Evolutionary conservation across 2,329 filamentous ascomycete species (phyloP), one percentile per base, ranked within the genome.

Genomic region (Cytospora mali): DNA sequence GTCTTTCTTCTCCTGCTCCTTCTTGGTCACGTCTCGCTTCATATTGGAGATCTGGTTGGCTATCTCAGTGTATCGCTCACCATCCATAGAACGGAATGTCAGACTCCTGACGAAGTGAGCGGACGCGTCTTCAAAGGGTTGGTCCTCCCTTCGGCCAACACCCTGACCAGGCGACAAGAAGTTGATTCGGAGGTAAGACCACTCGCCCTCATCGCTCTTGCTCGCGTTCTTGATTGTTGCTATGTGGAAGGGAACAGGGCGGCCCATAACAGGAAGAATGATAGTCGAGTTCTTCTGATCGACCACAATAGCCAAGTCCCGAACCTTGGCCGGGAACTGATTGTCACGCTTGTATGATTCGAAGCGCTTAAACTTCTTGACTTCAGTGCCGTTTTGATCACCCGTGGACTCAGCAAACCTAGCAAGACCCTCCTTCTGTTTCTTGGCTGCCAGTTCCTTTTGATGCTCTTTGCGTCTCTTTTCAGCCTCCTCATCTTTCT

Each of bases 271-370:
- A 3, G 96, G 95, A 50, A 99, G 85, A 58, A 99, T 89, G 62
- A 99, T 87, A 0, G 94, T 97, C 62, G 86, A 86, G 71, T 92
- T 95, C 80, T 97, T 98, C 69, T 86, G 84, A 73, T 99, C 95
- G 16, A 98, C 92, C 25, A 97, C 85, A 66, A 99, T 92, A 66
- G 91, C 88, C 62, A 98, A 81, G 70, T 97, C 94, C 74, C 90
- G 90, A 68, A 96, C 88, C 71, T 88, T 89, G 16, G 84, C 73
- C 1, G 95, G 95, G 59, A 99, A 87, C 75, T 98, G 94, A 70
- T 96, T 97, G 75, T 98, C 95, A 65, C 94, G 88, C 81, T 98
- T 99, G 80, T 99, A 99, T 0, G 95, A 99, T 76, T 99, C 95
- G 73, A 98, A 99, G 61, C 93, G 91, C 81, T 98, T 98, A 82